These are phyloP conservation scores for Clavispora phyllophila DNA, from an alignment of 805 yeast genomes.

Conservation along the genomic window DNA sequence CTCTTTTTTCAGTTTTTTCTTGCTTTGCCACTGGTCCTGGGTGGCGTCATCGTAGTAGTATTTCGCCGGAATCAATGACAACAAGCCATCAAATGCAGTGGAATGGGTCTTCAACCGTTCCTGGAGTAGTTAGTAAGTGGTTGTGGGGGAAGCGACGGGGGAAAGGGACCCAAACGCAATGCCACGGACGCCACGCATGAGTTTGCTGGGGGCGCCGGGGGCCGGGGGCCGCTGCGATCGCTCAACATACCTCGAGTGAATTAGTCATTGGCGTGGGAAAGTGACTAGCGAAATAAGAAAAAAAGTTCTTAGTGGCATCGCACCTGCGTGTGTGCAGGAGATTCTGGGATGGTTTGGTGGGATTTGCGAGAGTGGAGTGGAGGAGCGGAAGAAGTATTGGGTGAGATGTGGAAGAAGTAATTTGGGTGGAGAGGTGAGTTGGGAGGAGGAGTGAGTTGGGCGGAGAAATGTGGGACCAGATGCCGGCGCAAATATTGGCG, in stretches of 20 bases:
- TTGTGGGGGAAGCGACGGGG: not conserved
- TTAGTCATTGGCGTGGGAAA: conserved; percentile 39
- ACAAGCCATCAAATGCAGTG: conserved; percentile 78
- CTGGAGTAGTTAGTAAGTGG: conserved; percentile 30
- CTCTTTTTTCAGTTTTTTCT: conserved; percentile 68
- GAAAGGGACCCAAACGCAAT: too few relatives aligned
- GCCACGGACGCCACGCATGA: too few relatives aligned
- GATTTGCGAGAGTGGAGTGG: too few relatives aligned
- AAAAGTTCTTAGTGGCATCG: conserved; percentile 14
- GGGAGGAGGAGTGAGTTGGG: not conserved
- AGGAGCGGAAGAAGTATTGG: too few relatives aligned
- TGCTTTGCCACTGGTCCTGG: conserved; percentile 85
- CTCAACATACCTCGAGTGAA: conserved; percentile 54
- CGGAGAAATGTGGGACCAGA: not conserved
- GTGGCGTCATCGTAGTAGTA: conserved; percentile 90
- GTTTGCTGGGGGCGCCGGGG: too few relatives aligned
- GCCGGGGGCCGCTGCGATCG: too few relatives aligned
- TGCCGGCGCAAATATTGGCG: too few relatives aligned
- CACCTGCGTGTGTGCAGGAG: conserved; percentile 12
- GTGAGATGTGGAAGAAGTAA: too few relatives aligned
- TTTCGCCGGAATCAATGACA: conserved; percentile 90
- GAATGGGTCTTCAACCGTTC: conserved; percentile 77
- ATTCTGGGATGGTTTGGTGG: too few relatives aligned
- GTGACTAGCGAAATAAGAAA: conserved; percentile 1
- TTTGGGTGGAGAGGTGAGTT: too few relatives aligned